Conservation (phyloP, 1,284 basidiomycete genomes). For the Ustanciosporium gigantosporum region DNA sequence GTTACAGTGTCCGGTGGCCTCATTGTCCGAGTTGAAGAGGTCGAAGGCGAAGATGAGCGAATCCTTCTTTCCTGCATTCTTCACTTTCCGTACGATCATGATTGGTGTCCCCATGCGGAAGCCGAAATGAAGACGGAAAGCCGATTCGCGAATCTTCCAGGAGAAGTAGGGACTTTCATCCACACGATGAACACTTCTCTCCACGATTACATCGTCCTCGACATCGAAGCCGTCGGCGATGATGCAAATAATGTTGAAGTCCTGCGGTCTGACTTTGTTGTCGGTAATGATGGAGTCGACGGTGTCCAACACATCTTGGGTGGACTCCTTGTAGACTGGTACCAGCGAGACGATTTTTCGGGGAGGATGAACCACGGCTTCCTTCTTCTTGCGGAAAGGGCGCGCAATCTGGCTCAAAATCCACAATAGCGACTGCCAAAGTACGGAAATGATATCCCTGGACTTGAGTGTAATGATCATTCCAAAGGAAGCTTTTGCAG, state of each 20-base stretch:
- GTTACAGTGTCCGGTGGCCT: conserved; percentile 16
- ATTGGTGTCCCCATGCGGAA: conserved; percentile 10
- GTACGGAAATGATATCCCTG: conserved; percentile 20
- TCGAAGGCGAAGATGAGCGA: conserved; percentile 31
- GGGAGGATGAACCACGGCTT: conserved; percentile 9
- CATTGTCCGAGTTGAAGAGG: conserved; percentile 27
- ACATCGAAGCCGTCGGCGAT: conserved; percentile 28
- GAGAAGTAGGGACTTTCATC: conserved; percentile 20
- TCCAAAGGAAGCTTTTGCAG: too few species aligned
- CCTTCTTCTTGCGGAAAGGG: conserved; percentile 11
- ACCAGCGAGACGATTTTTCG: conserved; percentile 25
- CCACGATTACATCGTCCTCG: conserved; percentile 18
- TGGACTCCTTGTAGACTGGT: conserved; percentile 24
- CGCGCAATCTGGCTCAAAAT: background rate
- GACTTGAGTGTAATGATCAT: conserved; percentile 22
- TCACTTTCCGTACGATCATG: conserved; percentile 21
- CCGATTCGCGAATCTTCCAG: conserved; percentile 26
- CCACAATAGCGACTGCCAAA: conserved; percentile 18
- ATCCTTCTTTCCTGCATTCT: conserved; percentile 29
- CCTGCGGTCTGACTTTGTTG: conserved; percentile 6
- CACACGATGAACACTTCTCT: conserved; percentile 6
- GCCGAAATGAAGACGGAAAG: conserved; percentile 17
- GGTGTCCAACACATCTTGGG: conserved; percentile 21
- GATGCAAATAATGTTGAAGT: conserved; percentile 25
- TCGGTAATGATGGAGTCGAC: conserved; percentile 28